Evolutionary conservation across 2,329 filamentous ascomycete species (phyloP).

Genomic region (Zalaria sp.): DNA sequence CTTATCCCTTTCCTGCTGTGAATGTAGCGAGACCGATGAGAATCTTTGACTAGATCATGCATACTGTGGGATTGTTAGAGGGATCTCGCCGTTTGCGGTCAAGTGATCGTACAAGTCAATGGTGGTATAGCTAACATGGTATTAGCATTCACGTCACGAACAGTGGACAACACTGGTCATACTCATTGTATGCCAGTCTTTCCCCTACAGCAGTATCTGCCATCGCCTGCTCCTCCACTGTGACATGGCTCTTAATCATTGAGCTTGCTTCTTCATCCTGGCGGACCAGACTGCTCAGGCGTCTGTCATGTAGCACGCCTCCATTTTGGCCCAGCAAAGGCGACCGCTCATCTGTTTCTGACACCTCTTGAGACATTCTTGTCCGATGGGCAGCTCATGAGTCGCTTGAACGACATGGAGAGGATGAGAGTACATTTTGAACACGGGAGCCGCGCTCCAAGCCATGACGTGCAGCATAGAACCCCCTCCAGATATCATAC

Average conservation of each 20-base stretch:
- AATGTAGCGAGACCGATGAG: slow-evolving; percentile 36
- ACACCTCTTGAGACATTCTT: background rate
- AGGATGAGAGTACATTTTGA: no score
- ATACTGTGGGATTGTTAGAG: no score
- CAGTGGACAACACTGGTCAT: no score
- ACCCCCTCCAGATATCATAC: no score
- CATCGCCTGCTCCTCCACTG: slow-evolving; percentile 35
- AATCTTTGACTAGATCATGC: slow-evolving; percentile 34
- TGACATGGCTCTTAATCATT: slow-evolving; percentile 25
- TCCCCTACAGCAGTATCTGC: slow-evolving; percentile 36
- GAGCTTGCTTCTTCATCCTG: slow-evolving; percentile 29
- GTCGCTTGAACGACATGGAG: no score
- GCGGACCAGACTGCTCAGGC: slow-evolving; percentile 18
- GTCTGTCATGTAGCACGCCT: slow-evolving; percentile 8
- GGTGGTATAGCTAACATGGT: slow-evolving; percentile 31
- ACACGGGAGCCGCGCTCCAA: no score
- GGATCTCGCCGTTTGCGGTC: no score
- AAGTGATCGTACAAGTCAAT: slow-evolving; percentile 50
- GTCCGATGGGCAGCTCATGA: no score
- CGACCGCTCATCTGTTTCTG: background rate
- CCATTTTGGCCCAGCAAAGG: background rate
- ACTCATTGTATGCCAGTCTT: slow-evolving; percentile 42
- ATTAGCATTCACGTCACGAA: no score
- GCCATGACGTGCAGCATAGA: no score
- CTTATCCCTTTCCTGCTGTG: slow-evolving; percentile 29